These are phyloP conservation scores for Amaranthus tricolor DNA, from an alignment of 179 eudicot species.

Conservation along the genomic window DNA sequence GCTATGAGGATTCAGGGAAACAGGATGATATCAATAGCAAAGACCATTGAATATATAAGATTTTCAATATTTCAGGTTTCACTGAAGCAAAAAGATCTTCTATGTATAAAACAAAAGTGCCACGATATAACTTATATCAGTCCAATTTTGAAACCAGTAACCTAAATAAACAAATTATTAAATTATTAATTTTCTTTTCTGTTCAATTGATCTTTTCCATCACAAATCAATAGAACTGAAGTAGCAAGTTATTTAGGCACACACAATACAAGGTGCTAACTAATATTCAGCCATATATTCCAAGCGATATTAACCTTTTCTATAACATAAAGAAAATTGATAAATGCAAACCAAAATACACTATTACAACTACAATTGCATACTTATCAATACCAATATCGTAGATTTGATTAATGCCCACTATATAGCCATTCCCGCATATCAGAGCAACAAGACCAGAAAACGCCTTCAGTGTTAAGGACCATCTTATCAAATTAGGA, in stretches of 20 bases:
- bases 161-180: background rate
- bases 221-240: background rate
- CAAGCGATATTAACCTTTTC: background rate
- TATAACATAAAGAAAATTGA: background rate
- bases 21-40: background rate
- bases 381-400: conserved; percentile 99
- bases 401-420: conserved; percentile 99
- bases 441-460: conserved; percentile 88
- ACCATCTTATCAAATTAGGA: conserved; percentile 84
- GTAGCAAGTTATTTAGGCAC: conserved; percentile 2
- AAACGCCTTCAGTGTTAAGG: conserved; percentile 73
- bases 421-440: conserved; percentile 97
- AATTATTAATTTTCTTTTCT: background rate
- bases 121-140: background rate
- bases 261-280: background rate
- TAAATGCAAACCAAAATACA: conserved; percentile 12
- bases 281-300: background rate
- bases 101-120: conserved; percentile 5
- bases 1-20: background rate
- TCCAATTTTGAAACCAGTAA: conserved; percentile 1
- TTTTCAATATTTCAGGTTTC: background rate
- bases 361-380: conserved; percentile 36
- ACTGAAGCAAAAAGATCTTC: background rate
- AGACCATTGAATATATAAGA: background rate
- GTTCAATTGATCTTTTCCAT: background rate